Evolutionary conservation across 2,329 filamentous ascomycete species (phyloP), one percentile per base, ranked within the genome.

Genomic region (Leptographium procerum): DNA sequence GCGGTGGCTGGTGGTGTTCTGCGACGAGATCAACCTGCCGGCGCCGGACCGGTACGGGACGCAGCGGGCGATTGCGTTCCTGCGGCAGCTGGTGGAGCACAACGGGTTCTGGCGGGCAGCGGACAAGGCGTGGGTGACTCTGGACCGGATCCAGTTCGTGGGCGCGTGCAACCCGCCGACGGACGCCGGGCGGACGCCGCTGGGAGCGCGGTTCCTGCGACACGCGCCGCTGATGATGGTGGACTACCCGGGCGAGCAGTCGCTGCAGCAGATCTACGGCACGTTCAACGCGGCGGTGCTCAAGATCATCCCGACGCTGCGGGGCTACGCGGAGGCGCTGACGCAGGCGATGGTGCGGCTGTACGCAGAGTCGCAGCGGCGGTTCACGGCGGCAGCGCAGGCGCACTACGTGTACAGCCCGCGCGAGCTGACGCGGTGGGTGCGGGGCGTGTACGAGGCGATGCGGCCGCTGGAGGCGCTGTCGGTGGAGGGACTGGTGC

Each of bases 161-260:
- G 94, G 94, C 66, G 94, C 94, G 67, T 99, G 94, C 71, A 99
- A 99, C 73, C 95, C 94, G 66, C 94, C 94, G 0, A 97, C 94
- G 0, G 95, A 99, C 73, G 91, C 91, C 65, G 94, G 94, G 29
- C 91, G 94, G 81, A 97, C 94, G 14, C 88, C 94, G 0, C 86
- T 99, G 77, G 94, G 90, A 50, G 85, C 90, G 55, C 83, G 94
- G 65, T 99, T 99, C 82, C 80, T 99, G 64, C 85, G 95, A 60
- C 95, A 99, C 71, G 91, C 94, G 19, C 94, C 94, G n/a, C 83
- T 99, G 57, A 88, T 99, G 73, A 99, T 99, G 95, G 95, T 99
- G 48, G 94, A 99, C 69, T 99, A 99, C 68, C 94, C 94, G 61
- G 94, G 95, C 67, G 91, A 99, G 74, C 79, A 91, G 50, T 99